Percentiles rank a stretch among this genome's conserved stretches.
These are phyloP conservation scores for Basipetospora chlamydospora DNA, from an alignment of 2,329 filamentous ascomycete genomes.

Conservation along the genomic window DNA sequence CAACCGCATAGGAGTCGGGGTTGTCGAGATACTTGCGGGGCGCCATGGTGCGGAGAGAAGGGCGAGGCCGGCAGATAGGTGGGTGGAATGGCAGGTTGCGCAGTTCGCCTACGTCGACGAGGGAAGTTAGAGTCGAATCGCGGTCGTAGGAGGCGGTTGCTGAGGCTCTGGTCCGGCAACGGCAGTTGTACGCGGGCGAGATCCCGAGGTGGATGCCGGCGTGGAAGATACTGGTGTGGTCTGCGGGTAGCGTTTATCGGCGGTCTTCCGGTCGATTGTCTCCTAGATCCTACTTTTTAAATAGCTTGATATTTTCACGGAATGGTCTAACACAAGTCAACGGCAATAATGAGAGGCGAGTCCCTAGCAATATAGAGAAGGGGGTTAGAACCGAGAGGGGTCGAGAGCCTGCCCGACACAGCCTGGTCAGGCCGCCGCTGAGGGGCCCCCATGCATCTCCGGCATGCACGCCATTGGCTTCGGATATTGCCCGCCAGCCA, in stretches of 20 bases:
- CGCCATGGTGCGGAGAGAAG: slow-evolving; percentile 5
- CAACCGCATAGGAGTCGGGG: slow-evolving; percentile 12
- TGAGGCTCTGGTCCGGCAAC: neutral
- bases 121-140: neutral
- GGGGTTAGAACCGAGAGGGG: neutral
- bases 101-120: slow-evolving; percentile 11
- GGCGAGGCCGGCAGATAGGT: neutral
- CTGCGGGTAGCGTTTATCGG: neutral
- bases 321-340: neutral
- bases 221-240: neutral
- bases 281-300: neutral
- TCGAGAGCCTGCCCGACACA: neutral
- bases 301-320: neutral
- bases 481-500: neutral
- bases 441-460: neutral
- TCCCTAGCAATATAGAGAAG: neutral
- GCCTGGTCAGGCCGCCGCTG: neutral
- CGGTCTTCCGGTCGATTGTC: neutral
- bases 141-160: neutral
- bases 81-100: neutral
- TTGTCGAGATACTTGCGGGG: slow-evolving; percentile 3
- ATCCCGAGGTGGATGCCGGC: neutral
- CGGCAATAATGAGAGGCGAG: neutral
- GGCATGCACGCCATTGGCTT: neutral
- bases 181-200: neutral